Conservation (phyloP, 768 basidiomycete species). For the Megacollybia marginata region DNA sequence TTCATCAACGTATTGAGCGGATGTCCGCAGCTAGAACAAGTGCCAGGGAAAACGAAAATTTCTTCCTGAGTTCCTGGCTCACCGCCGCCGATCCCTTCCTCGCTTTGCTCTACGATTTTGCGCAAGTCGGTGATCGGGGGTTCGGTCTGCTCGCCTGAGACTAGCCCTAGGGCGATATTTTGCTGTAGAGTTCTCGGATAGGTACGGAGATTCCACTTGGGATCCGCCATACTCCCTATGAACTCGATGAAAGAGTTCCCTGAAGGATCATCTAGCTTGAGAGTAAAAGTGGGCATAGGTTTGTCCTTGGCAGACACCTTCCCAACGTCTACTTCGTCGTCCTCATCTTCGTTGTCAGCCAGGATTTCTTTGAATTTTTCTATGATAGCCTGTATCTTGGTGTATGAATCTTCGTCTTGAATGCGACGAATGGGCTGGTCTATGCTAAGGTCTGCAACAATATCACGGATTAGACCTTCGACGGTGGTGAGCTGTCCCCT, state of each 20-base stretch:
- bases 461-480: constrained; percentile 84
- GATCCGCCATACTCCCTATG: constrained; percentile 76
- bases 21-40: constrained; percentile 85
- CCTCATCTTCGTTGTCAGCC: constrained; percentile 50
- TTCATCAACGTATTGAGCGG: constrained; percentile 88
- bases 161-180: constrained; percentile 72
- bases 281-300: constrained; percentile 67
- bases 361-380: constrained; percentile 57
- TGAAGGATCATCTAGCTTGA: constrained; percentile 86
- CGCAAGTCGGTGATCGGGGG: not conserved
- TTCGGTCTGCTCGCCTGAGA: constrained; percentile 37
- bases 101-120: not conserved
- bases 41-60: constrained; percentile 79
- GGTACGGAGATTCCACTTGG: constrained; percentile 85
- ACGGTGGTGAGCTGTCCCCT: constrained; percentile 95
- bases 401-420: constrained; percentile 65
- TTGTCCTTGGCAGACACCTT: constrained; percentile 33
- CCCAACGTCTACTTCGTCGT: constrained; percentile 15
- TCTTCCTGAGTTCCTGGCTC: constrained; percentile 64
- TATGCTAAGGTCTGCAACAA: constrained; percentile 67
- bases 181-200: constrained; percentile 78
- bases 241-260: constrained; percentile 98
- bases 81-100: constrained; percentile 9
- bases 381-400: constrained; percentile 72
- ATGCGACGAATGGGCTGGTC: constrained; percentile 82